Evolutionary conservation across 306 rosid species (phyloP).

Genomic region (Canavalia ensiformis): DNA sequence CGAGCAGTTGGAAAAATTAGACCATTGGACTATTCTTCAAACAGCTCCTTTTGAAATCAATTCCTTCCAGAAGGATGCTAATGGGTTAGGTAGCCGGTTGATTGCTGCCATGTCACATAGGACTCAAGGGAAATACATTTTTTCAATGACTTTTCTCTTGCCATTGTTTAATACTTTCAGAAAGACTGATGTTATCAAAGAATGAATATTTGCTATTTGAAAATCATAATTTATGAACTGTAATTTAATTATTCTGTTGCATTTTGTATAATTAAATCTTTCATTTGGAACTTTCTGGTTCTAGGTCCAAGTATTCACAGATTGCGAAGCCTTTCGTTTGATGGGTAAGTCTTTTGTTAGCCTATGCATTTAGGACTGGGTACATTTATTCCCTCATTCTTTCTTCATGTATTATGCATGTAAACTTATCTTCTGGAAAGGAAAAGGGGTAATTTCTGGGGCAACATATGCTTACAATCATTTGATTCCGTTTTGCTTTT

Average conservation of each 20-base stretch:
- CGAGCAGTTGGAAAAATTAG: slow-evolving; percentile 9
- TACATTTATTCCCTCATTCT: slow-evolving; percentile 24
- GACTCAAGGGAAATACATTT: not conserved
- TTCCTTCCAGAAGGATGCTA: not conserved
- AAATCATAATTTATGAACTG: slow-evolving; percentile 27
- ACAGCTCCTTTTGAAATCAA: slow-evolving; percentile 5
- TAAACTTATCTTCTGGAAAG: not conserved
- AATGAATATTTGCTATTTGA: slow-evolving; percentile 22
- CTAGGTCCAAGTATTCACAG: slow-evolving; percentile 82
- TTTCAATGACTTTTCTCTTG: not conserved
- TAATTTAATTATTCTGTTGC: slow-evolving; percentile 36
- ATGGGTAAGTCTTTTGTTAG: slow-evolving; percentile 76
- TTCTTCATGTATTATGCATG: slow-evolving; percentile 4
- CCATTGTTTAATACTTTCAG: slow-evolving; percentile 17
- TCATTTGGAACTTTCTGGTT: slow-evolving; percentile 50
- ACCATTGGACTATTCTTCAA: not conserved
- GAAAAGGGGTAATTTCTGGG: slow-evolving; percentile 5
- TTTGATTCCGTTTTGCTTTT: slow-evolving; percentile 44
- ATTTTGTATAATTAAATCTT: slow-evolving; percentile 44
- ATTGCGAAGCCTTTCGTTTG: slow-evolving; percentile 68
- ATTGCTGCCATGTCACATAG: not conserved
- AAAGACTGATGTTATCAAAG: slow-evolving; percentile 12
- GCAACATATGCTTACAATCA: slow-evolving; percentile 32
- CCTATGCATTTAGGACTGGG: slow-evolving; percentile 28
- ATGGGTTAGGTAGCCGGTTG: slow-evolving; percentile 21